Evolutionary conservation across 768 basidiomycete genomes (phyloP).

Genomic region (Leucocoprinus leucothites): DNA sequence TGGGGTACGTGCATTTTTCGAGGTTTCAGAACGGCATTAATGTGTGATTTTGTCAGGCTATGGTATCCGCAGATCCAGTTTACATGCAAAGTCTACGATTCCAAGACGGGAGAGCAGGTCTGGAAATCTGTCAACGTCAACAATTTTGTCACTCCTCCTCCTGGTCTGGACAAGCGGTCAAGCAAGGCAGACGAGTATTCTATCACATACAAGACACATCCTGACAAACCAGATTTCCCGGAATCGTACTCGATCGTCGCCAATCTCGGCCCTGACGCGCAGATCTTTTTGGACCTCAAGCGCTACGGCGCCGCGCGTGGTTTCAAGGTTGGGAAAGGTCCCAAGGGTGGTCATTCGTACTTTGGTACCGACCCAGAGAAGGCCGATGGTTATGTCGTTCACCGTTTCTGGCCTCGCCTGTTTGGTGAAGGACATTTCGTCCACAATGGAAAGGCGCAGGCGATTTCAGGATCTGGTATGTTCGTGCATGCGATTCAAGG

Average conservation of each 20-base stretch:
- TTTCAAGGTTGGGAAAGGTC: conserved; percentile 88
- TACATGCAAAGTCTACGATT: conserved; percentile 84
- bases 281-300: conserved; percentile 71
- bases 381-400: conserved; percentile 82
- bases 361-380: conserved; percentile 69
- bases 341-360: conserved; percentile 86
- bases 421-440: conserved; percentile 65
- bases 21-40: conserved; percentile 3
- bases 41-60: conserved; percentile 44
- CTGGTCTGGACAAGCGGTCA: conserved; percentile 80
- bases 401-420: conserved; percentile 86
- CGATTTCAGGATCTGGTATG: conserved; percentile 70
- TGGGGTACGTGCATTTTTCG: conserved; percentile 63
- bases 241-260: conserved; percentile 81
- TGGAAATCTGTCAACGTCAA: conserved; percentile 90
- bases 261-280: conserved; percentile 75
- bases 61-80: conserved; percentile 97
- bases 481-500: conserved; percentile 97
- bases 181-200: conserved; percentile 84
- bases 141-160: conserved; percentile 76
- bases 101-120: conserved; percentile 62
- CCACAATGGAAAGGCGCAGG: conserved; percentile 55
- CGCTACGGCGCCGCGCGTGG: conserved; percentile 74
- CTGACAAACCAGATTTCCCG: conserved; percentile 50
- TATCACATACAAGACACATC: conserved; percentile 58